Evolutionary conservation across 768 basidiomycete species (phyloP), one percentile per base, ranked within the genome.

Genomic region (Omphalotus guepiniiformis): DNA sequence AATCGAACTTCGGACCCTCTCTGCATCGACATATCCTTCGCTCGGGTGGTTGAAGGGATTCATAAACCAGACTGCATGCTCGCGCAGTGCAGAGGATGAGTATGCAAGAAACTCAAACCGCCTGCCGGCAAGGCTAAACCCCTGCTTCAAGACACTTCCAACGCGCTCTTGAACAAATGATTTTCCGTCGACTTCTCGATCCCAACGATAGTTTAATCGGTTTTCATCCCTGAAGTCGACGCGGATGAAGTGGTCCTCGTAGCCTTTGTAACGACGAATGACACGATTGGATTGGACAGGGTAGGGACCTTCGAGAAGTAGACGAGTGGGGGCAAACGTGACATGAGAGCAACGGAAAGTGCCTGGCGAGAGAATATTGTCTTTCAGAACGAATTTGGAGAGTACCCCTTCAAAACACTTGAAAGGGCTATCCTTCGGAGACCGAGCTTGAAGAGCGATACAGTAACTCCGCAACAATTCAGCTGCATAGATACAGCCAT

Each of bases 161-260:
- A 88, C 84, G 9, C 82, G 76, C 32, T 76, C 67, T 16, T 70
- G 63, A 2, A 90, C 68, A 59, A 83, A 82, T 12, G 66, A 58
- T 2, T 64, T 59, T 0, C 77, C 78, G 51, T 88, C 83, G 4
- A 85, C 79, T 30, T 79, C 78, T 8, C 78, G 72, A 46, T 79
- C 78, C 85, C 85, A 88, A 11, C 80, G 76, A 51, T 85, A 85
- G 29, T 79, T 74, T n/a, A 86, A 70, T 27, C 74, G 73, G 55
- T 93, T 86, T 65, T 94, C 91, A 47, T 93, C 91, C 4, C 85
- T 78, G 56, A 93, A 90, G 54, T 88, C 82, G 21, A 93, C 89
- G 8, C 92, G 82, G 25, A 94, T 59, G 59, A 94, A 94, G 54
- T 79, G 68, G 25, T 87, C 78, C 18, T 41, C 39, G 16, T 29